Evolutionary conservation across 441 rosid species (phyloP), one percentile per base, ranked within the genome.

Genomic region (Bruguiera hainesii): DNA sequence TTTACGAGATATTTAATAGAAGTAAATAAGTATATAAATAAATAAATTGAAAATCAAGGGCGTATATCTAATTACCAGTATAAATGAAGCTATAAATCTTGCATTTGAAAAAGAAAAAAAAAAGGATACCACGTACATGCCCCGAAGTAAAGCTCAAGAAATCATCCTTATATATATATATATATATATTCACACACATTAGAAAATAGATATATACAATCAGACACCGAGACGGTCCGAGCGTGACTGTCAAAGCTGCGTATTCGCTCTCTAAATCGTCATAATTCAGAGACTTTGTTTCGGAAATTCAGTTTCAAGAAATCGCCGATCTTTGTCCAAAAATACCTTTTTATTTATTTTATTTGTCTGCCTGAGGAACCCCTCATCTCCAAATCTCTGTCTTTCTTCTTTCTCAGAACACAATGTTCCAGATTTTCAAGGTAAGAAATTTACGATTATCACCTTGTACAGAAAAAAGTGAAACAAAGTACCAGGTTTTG

Each of bases 231-330:
- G 71, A 52, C 73, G 79, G 83, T 75, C 79, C 71, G 75, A 82
- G 91, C 80, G 84, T 82, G 89, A 85, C 87, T 81, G 83, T 84
- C 92, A 84, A 89, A 84, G 84, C 90, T 82, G 49, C 77, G 70
- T 79, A 77, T 78, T 82, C 85, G 83, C 83, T 37, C 69, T 52
- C 60, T 20, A 58, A 71, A 66, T 73, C 76, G 80, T 65, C 67
- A 68, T 55, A 73, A 76, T 79, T 75, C 79, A 70, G 73, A 70
- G 42, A 25, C 57, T 29, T 51, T 51, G 30, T 39, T 51, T 20
- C 60, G 49, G 73, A 73, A 78, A 74, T 80, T 76, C 83, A 68
- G 56, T 61, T 67, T 61, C 33, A 26, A 35, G 39, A 33, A 64
- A 75, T 72, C 79, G 81, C 64, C 78, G 74, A 76, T 77, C 83